Evolutionary conservation across 768 basidiomycete species (phyloP), one percentile per base, ranked within the genome.

Genomic region (Suillus subluteus): DNA sequence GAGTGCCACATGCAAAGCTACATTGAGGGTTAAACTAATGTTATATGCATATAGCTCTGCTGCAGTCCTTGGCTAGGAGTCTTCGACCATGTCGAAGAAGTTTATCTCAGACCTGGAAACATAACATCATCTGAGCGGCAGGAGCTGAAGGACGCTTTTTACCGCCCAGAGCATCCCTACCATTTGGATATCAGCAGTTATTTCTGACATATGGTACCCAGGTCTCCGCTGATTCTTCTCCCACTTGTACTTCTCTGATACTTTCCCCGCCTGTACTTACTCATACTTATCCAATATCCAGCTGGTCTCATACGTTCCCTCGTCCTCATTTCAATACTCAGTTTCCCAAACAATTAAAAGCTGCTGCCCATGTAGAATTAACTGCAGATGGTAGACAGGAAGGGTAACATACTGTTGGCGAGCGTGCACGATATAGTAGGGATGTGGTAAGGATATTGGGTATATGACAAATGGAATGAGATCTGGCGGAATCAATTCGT

Each of bases 261-360:
- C 46, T 48, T 48, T n/a, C 4, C n/a, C 46, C 2, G n/a, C 46
- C n/a, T 48, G 46, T n/a, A n/a, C n/a, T n/a, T n/a, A n/a, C n/a
- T n/a, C n/a, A n/a, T 48, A 48, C 46, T n/a, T 48, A n/a, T 48
- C 8, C 46, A 48, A 44, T 44, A 44, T 44, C 4, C 35, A 35
- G 35, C 35, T 44, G 43, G 44, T n/a, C 44, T 46, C 44, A n/a
- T 46, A 46, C 9, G 1, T 46, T 46, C 21, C 8, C 44, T 46
- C 4, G 4, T 46, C 4, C 8, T 46, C 8, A 43, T 48, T n/a
- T 6, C 11, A 12, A 48, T 48, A n/a, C n/a, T 21, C 46, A 11
- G 46, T 48, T n/a, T 48, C 44, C n/a, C 21, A 48, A n/a, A 48
- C 21, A 48, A 48, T 48, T n/a, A 48, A 48, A 48, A 48, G 46